These are phyloP conservation scores for Tagetes erecta DNA, from an alignment of 129 eudicot genomes.

Conservation along the genomic window DNA sequence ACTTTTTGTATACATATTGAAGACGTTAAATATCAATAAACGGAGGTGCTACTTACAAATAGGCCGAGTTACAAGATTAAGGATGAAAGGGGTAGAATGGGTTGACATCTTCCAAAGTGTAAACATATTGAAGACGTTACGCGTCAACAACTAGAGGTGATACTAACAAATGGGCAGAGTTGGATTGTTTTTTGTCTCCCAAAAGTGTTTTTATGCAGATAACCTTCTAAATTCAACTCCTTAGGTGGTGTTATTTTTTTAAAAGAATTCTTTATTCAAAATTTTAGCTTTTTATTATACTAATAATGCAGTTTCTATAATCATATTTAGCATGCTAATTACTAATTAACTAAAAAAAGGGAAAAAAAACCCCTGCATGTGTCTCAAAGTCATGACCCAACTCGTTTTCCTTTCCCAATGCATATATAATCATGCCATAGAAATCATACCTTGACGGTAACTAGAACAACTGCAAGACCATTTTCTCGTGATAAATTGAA, in stretches of 20 bases:
- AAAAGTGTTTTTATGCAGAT: not conserved
- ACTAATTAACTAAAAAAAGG: no score
- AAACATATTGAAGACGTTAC: not conserved
- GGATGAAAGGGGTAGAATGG: not conserved
- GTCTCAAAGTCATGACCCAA: no score
- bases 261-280: not conserved
- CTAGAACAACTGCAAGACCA: slow-evolving; percentile 50
- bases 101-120: not conserved
- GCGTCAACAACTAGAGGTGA: not conserved
- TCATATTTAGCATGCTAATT: no score
- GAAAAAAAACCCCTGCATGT: no score
- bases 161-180: not conserved
- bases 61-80: not conserved
- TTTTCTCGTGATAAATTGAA: slow-evolving; percentile 43
- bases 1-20: no score
- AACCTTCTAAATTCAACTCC: not conserved
- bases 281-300: not conserved
- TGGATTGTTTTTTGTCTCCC: not conserved
- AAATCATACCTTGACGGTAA: slow-evolving; percentile 47
- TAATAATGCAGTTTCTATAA: not conserved
- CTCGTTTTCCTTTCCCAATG: not conserved
- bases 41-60: no score
- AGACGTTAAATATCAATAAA: no score
- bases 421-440: slow-evolving; percentile 8
- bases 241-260: not conserved